Evolutionary conservation across 1,284 basidiomycete species (phyloP).

Genomic region (Irpex sp.): DNA sequence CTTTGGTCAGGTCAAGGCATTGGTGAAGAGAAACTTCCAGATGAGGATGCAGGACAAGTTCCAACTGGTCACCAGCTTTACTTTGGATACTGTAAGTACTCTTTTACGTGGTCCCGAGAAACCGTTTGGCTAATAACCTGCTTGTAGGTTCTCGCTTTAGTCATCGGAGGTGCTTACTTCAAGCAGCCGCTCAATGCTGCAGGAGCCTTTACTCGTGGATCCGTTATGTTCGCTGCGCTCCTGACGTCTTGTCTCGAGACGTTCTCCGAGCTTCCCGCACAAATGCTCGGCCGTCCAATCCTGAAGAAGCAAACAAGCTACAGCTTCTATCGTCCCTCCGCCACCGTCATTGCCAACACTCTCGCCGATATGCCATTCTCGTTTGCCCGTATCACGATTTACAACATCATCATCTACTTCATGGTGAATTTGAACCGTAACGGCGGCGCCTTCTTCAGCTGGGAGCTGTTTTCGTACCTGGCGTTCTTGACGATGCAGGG

Average conservation of each 20-base stretch:
- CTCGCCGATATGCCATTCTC: conserved; percentile 78
- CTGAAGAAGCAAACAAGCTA: conserved; percentile 73
- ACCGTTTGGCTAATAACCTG: neutral
- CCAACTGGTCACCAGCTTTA: conserved; percentile 72
- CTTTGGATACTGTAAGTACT: conserved; percentile 46
- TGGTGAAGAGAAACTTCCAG: conserved; percentile 76
- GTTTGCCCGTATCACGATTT: conserved; percentile 57
- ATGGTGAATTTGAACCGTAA: conserved; percentile 62
- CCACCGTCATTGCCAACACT: conserved; percentile 71
- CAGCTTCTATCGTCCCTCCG: conserved; percentile 78
- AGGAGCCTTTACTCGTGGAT: conserved; percentile 86
- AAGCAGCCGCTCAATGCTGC: conserved; percentile 70
- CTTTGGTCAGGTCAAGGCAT: conserved; percentile 66
- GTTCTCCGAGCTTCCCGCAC: conserved; percentile 69
- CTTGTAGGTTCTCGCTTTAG: conserved; percentile 53
- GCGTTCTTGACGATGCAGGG: conserved; percentile 68
- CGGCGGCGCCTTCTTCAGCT: conserved; percentile 69
- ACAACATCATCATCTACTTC: conserved; percentile 75
- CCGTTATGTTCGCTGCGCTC: conserved; percentile 76
- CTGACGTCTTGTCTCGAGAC: conserved; percentile 76
- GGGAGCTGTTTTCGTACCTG: conserved; percentile 61
- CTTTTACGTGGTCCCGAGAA: conserved; percentile 1
- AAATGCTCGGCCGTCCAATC: conserved; percentile 78
- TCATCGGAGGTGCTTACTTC: conserved; percentile 76
- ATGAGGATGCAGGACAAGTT: conserved; percentile 81